Evolutionary conservation across 495 filamentous ascomycete genomes (phyloP).

Genomic region (Penicillium daleae): DNA sequence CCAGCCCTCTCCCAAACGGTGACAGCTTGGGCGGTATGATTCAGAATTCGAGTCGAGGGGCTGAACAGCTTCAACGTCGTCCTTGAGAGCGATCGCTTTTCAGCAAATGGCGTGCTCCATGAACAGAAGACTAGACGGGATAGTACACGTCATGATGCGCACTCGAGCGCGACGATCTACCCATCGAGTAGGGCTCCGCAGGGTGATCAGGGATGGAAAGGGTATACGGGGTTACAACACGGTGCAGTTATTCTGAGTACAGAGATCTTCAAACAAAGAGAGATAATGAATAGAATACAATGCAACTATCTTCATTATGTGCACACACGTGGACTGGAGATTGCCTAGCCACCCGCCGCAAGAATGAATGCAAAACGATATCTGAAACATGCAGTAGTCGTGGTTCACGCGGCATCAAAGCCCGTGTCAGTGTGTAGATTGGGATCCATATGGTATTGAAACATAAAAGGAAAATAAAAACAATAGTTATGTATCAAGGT

Average conservation of each 20-base stretch:
- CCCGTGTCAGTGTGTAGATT: not conserved
- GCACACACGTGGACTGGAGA: not conserved
- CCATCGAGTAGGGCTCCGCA: constrained; percentile 3
- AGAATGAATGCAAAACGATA: not conserved
- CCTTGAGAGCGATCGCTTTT: not conserved
- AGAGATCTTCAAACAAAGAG: not conserved
- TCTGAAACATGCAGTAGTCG: not conserved
- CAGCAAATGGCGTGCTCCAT: constrained; percentile 4
- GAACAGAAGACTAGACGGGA: constrained; percentile 1
- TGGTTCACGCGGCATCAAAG: constrained; percentile 2
- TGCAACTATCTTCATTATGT: too few species aligned
- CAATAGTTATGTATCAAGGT: not conserved
- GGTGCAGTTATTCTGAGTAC: not conserved
- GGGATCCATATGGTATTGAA: not conserved
- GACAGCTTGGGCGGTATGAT: not conserved
- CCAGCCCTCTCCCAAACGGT: not conserved
- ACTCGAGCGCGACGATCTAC: constrained; percentile 6
- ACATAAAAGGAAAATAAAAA: not conserved
- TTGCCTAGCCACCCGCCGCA: not conserved
- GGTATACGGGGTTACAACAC: not conserved
- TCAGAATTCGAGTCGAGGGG: not conserved
- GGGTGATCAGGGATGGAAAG: constrained; percentile 4
- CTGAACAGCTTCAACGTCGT: not conserved
- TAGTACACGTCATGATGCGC: constrained; percentile 13
- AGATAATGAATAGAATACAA: not conserved